Evolutionary conservation across 2,329 filamentous ascomycete genomes (phyloP).

Genomic region (Phoma sp.): DNA sequence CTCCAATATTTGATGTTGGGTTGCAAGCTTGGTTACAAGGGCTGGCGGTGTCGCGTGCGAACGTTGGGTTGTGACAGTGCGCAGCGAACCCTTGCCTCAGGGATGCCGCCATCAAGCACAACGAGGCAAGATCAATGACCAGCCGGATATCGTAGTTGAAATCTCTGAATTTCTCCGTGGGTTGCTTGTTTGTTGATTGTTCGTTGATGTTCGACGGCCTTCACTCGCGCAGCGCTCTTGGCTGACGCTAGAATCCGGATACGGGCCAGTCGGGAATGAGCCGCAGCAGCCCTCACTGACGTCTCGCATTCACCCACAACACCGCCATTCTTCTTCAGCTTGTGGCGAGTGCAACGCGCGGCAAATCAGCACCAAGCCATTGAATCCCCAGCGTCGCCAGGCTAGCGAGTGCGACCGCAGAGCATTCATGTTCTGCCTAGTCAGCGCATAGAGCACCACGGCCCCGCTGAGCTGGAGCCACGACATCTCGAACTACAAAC

Average conservation of each 20-base stretch:
- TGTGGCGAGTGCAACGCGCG: conserved; percentile 30
- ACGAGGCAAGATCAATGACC: background rate
- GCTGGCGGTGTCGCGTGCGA: conserved; percentile 21
- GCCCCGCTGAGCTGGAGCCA: conserved; percentile 40
- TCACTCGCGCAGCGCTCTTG: conserved; percentile 1
- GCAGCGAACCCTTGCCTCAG: conserved; percentile 1
- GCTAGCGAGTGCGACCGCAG: conserved; percentile 19
- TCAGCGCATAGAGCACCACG: conserved; percentile 24
- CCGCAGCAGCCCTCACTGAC: conserved; percentile 33
- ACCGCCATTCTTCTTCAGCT: conserved; percentile 25
- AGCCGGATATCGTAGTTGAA: background rate
- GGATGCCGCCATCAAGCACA: background rate
- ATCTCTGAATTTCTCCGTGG: background rate
- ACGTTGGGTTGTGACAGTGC: conserved; percentile 1
- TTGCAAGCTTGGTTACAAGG: background rate
- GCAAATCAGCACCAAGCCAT: conserved; percentile 14
- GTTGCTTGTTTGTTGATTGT: background rate
- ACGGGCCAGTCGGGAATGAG: conserved; percentile 29
- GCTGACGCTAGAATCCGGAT: conserved; percentile 12
- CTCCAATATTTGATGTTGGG: conserved; percentile 7
- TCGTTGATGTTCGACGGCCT: background rate
- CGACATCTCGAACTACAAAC: conserved; percentile 14
- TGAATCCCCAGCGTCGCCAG: conserved; percentile 10
- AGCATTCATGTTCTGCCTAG: conserved; percentile 42
- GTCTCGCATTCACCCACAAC: conserved; percentile 26